Conservation (phyloP, 495 filamentous ascomycete genomes). For the Talaromyces liani region DNA sequence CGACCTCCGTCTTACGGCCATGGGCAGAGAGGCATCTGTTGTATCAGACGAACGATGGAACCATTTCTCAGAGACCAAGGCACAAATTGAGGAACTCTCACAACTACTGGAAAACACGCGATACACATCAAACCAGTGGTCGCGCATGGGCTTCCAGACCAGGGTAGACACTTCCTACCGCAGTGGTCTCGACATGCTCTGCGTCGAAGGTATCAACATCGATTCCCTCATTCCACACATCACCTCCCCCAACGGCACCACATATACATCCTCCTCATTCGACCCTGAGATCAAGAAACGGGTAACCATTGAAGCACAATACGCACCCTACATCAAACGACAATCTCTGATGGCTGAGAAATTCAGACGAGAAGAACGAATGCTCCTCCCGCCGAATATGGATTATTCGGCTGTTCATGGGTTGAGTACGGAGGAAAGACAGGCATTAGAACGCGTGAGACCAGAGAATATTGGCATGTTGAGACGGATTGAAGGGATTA, state of each 20-base stretch:
- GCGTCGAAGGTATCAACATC: conserved; percentile 49
- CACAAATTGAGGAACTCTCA: conserved; percentile 58
- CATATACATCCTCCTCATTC: conserved; percentile 41
- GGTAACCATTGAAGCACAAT: conserved; percentile 71
- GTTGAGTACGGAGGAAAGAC: conserved; percentile 69
- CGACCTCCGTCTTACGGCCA: conserved; percentile 74
- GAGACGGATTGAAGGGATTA: conserved; percentile 74
- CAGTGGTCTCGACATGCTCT: conserved; percentile 69
- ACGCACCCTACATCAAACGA: conserved; percentile 72
- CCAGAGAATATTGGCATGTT: conserved; percentile 88
- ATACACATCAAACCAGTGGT: conserved; percentile 56
- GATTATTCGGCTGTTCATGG: conserved; percentile 68
- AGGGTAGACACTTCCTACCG: conserved; percentile 52
- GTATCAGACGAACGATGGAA: conserved; percentile 75
- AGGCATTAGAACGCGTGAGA: conserved; percentile 55
- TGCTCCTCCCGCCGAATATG: conserved; percentile 66
- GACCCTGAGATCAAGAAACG: conserved; percentile 51
- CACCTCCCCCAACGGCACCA: conserved; percentile 29
- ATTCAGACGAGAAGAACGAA: conserved; percentile 68
- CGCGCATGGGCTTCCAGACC: conserved; percentile 57
- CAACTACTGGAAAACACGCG: conserved; percentile 46
- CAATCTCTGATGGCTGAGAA: conserved; percentile 57
- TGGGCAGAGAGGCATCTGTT: conserved; percentile 68
- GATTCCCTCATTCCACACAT: conserved; percentile 45
- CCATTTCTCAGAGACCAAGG: conserved; percentile 52